These are phyloP conservation scores for Rhizopogon roseolus DNA, from an alignment of 768 basidiomycete species.

Conservation along the genomic window DNA sequence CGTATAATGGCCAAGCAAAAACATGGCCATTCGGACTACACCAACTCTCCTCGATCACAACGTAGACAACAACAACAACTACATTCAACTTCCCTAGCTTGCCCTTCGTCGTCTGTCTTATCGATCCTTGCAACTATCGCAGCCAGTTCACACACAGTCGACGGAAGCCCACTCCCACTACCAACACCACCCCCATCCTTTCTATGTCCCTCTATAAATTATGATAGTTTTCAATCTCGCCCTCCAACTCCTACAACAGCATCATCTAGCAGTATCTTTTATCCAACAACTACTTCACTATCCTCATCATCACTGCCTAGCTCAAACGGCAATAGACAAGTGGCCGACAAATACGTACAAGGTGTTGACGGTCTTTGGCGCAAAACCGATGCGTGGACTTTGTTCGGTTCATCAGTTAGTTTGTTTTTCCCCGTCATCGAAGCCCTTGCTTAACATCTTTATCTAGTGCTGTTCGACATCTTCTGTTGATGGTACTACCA, in stretches of 20 bases:
- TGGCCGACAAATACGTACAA: conserved; percentile 54
- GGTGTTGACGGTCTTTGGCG: conserved; percentile 57
- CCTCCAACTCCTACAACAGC: background rate
- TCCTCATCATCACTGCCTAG: conserved; percentile 8
- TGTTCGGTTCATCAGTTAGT: conserved; percentile 70
- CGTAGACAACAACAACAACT: conserved; percentile 12
- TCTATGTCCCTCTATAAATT: conserved; percentile 49
- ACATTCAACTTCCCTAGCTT: conserved; percentile 11
- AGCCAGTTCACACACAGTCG: conserved; percentile 38
- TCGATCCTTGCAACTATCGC: conserved; percentile 55
- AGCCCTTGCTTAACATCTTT: background rate
- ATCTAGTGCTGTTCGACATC: conserved; percentile 15
- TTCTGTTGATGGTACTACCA: conserved; percentile 7
- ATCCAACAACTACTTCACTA: conserved; percentile 3
- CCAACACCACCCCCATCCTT: conserved; percentile 46
- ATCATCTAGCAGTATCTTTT: background rate
- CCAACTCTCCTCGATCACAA: conserved; percentile 2
- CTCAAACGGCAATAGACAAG: conserved; percentile 2
- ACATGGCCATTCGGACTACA: conserved; percentile 25
- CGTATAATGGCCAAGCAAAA: conserved; percentile 53
- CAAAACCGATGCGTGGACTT: conserved; percentile 47
- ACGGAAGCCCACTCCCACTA: conserved; percentile 39
- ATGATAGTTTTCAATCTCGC: conserved; percentile 7
- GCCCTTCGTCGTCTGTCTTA: conserved; percentile 49
- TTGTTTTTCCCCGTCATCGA: conserved; percentile 1